These are phyloP conservation scores for Magnolia sinica DNA, from an alignment of 164 flowering plant genomes.

Conservation along the genomic window DNA sequence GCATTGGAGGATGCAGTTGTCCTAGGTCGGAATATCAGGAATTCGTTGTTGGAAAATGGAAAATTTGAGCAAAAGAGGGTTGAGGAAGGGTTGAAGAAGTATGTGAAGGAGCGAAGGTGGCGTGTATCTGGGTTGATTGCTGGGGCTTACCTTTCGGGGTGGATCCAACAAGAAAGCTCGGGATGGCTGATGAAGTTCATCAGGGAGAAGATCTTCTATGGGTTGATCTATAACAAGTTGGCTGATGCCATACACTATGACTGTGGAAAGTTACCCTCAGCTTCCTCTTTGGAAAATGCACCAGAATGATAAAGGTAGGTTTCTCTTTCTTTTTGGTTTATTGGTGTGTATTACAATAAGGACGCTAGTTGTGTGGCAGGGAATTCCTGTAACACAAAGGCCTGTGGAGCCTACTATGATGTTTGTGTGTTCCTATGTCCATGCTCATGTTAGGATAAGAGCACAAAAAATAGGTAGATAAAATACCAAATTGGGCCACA, in stretches of 20 bases:
- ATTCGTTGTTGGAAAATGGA: conserved; percentile 6
- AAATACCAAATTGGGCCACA: no score
- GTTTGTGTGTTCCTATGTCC: no score
- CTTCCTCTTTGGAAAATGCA: background rate
- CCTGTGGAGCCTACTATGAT: no score
- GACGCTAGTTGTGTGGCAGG: no score
- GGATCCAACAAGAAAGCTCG: conserved; percentile 6
- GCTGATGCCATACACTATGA: conserved; percentile 7
- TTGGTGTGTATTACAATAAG: no score
- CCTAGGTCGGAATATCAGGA: conserved; percentile 32
- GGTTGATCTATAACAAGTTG: background rate
- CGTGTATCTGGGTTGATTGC: conserved; percentile 9
- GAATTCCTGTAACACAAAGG: no score
- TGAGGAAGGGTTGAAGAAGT: conserved; percentile 8
- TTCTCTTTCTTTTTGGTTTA: no score
- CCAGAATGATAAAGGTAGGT: no score
- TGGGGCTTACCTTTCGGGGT: conserved; percentile 10
- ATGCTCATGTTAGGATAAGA: no score
- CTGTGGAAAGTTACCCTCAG: no score
- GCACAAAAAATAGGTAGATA: no score
- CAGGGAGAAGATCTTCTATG: conserved; percentile 2
- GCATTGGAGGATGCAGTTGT: conserved; percentile 48
- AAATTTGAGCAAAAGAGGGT: background rate
- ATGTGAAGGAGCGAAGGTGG: conserved; percentile 17
- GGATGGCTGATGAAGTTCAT: conserved; percentile 9